Conservation (phyloP, 2,329 filamentous ascomycete species). For the Fusarium sp. region DNA sequence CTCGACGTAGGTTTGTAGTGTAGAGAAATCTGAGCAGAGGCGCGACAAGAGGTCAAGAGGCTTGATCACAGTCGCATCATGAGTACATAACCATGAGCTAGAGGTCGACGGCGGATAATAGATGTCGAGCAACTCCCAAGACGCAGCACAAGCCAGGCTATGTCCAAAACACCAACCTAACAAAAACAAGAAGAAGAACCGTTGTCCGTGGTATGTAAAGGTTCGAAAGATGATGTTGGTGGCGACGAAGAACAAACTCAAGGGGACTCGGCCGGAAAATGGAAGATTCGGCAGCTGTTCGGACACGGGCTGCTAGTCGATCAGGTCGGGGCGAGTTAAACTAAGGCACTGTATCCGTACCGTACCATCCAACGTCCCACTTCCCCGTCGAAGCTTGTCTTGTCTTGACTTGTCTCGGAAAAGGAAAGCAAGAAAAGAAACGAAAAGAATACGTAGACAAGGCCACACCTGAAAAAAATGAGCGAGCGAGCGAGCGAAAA, state of each 20-base stretch:
- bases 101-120: neutral
- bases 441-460: neutral
- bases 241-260: slow-evolving; percentile 34
- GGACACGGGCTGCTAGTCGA: slow-evolving; percentile 9
- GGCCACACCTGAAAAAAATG: slow-evolving; percentile 2
- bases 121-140: slow-evolving; percentile 1
- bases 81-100: slow-evolving; percentile 30
- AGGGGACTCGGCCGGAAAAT: slow-evolving; percentile 39
- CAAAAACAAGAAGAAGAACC: slow-evolving; percentile 4
- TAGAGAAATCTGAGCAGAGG: neutral
- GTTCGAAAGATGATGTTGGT: slow-evolving; percentile 29
- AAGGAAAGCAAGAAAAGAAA: neutral
- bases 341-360: neutral
- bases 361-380: neutral
- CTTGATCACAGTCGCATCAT: slow-evolving; percentile 43
- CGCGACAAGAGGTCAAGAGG: slow-evolving; percentile 3
- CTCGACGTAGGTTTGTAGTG: neutral
- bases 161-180: slow-evolving; percentile 8
- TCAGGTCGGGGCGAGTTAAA: neutral
- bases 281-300: slow-evolving; percentile 32
- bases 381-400: slow-evolving; percentile 10
- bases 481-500: slow-evolving; percentile 13
- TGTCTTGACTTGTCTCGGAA: slow-evolving; percentile 3
- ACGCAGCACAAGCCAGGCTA: neutral
- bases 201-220: slow-evolving; percentile 27